Percentiles rank a stretch among this genome's conserved stretches.
phyloP scores from a whole-genome alignment of 2,329 filamentous ascomycete species.

The Xylariaceae sp. region DNA sequence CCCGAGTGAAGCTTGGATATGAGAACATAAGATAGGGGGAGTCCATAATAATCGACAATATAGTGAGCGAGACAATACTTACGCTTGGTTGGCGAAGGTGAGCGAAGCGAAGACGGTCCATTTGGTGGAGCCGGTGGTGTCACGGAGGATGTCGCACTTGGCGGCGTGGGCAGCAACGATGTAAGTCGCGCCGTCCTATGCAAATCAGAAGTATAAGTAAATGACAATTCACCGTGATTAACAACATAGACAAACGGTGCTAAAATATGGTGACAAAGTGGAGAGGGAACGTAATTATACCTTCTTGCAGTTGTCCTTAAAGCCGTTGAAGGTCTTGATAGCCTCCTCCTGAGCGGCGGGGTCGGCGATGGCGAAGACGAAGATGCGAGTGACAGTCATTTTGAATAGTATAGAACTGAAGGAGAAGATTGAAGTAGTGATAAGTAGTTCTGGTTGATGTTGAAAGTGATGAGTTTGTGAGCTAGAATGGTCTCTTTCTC shows the following conservation, averaged over 20 bases:
- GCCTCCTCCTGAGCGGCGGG: conserved; percentile 19
- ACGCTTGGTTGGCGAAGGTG: conserved; percentile 25
- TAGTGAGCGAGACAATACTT: too few species aligned
- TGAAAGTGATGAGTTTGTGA: conserved; percentile 15
- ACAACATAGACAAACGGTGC: not conserved
- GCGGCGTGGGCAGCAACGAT: conserved; percentile 19
- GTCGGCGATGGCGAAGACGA: conserved; percentile 25
- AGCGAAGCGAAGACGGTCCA: conserved; percentile 25
- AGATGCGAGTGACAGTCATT: conserved; percentile 27
- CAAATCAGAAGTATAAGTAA: conserved; percentile 5
- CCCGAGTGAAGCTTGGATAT: not conserved
- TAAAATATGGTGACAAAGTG: not conserved
- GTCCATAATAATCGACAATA: too few species aligned
- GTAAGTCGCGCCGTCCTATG: conserved; percentile 25
- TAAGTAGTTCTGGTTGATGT: conserved; percentile 1
- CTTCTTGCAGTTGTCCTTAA: conserved; percentile 23
- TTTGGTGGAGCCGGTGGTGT: conserved; percentile 12
- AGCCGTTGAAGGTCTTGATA: conserved; percentile 24
- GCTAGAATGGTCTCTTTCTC: conserved; percentile 12
- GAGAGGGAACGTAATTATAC: conserved; percentile 2
- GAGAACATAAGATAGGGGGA: not conserved
- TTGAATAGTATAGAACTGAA: conserved; percentile 6
- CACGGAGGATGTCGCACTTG: conserved; percentile 23
- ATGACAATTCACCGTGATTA: not conserved
- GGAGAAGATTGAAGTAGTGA: not conserved